Conservation (phyloP, 228 moss, liverwort and hornwort genomes). For the Sphagnum magellanicum region DNA sequence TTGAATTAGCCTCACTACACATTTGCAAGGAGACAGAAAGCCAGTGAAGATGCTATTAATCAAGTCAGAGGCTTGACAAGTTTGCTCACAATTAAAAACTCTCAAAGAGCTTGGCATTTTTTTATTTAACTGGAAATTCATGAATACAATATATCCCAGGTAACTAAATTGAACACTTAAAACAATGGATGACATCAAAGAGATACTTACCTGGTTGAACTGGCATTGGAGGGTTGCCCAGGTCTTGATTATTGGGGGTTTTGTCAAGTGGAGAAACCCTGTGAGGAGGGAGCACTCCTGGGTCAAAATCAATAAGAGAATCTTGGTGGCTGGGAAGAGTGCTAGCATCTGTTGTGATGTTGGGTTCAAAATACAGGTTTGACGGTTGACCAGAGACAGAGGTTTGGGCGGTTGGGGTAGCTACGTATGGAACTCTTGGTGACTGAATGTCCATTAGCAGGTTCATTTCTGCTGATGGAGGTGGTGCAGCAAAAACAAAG, state of each 20-base stretch:
- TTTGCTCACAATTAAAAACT: too few relatives aligned
- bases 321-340: not conserved
- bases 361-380: conserved; percentile 11
- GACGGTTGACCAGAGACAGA: conserved; percentile 13
- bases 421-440: conserved; percentile 29
- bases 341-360: conserved; percentile 15
- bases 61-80: too few relatives aligned
- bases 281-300: conserved; percentile 3
- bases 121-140: too few relatives aligned
- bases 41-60: too few relatives aligned
- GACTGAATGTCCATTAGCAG: conserved; percentile 64
- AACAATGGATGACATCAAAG: too few relatives aligned
- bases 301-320: conserved; percentile 15
- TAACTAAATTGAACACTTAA: too few relatives aligned
- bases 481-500: conserved; percentile 15
- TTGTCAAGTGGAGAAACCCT: conserved; percentile 2
- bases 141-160: too few relatives aligned
- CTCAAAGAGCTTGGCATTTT: too few relatives aligned
- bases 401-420: conserved; percentile 10
- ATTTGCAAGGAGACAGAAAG: too few relatives aligned
- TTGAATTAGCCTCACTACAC: too few relatives aligned
- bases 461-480: conserved; percentile 30
- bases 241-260: not conserved
- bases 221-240: not conserved
- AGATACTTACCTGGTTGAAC: conserved; percentile 7